Conservation (phyloP, 768 basidiomycete species). For the Tricholoma terreum region DNA sequence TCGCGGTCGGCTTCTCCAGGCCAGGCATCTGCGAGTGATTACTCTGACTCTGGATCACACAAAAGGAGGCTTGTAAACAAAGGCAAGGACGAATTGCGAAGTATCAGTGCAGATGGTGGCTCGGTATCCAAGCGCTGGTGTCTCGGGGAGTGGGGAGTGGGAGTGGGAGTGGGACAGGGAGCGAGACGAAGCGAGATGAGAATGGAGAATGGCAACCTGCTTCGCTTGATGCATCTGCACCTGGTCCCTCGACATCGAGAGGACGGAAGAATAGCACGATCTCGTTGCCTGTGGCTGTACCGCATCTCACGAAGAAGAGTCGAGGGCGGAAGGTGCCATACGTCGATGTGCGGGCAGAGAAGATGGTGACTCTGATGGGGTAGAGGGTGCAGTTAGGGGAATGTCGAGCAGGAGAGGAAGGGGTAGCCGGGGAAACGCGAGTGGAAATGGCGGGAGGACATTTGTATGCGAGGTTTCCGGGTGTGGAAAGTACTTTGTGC, state of each 20-base stretch:
- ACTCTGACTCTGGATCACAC: slow-evolving; percentile 12
- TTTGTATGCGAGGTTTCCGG: slow-evolving; percentile 78
- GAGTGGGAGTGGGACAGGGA: background rate
- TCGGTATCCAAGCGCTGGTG: slow-evolving; percentile 2
- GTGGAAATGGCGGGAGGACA: slow-evolving; percentile 42
- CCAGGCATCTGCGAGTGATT: slow-evolving; percentile 12
- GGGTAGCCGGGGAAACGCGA: slow-evolving; percentile 33
- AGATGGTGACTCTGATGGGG: slow-evolving; percentile 10
- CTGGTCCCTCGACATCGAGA: background rate
- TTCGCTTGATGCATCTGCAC: background rate
- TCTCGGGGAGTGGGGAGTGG: background rate
- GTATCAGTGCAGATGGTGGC: slow-evolving; percentile 17
- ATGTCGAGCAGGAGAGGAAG: slow-evolving; percentile 12
- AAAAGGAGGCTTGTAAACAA: slow-evolving; percentile 2
- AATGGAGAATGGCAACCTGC: slow-evolving; percentile 6
- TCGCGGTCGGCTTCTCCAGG: slow-evolving; percentile 19
- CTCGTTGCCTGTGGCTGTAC: slow-evolving; percentile 55
- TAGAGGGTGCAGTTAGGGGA: slow-evolving; percentile 1
- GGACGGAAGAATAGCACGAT: slow-evolving; percentile 14
- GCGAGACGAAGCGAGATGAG: background rate
- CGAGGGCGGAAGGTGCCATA: slow-evolving; percentile 65
- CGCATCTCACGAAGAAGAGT: slow-evolving; percentile 68
- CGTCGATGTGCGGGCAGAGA: slow-evolving; percentile 28
- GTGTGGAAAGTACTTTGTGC: slow-evolving; percentile 85
- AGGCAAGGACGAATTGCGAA: slow-evolving; percentile 10